Base-by-base conservation (phyloP, 768 basidiomycete genomes). In the Crassisporium funariophilum region DNA sequence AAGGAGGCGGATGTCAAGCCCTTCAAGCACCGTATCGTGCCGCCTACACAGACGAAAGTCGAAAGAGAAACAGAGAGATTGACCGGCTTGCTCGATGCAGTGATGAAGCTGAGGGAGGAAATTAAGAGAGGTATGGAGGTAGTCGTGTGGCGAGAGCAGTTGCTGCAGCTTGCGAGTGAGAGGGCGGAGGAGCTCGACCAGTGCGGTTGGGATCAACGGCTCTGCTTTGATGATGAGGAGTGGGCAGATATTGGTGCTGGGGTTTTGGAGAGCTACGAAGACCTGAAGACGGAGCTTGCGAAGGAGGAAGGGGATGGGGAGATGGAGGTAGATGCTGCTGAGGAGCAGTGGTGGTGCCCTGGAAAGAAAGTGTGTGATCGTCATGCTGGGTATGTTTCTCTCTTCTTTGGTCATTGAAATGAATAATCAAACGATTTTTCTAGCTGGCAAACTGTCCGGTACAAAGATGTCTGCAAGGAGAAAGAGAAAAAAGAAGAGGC, bases 151-250 rank as follows among this genome's bases (percentile, higher is more conserved):
- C 78, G 87, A 46, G 86, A 86, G 67, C 78, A 76, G 46, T 64
- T 91, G 21, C 68, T 88, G 12, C 76, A 81, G 46, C 73, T 88
- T 34, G 88, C 88, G 17, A 74, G 70, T n/a, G 79, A 79, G 35
- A 76, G 88, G 27, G 81, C 86, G 8, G 81, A 82, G 49, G 67
- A 70, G n/a, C 61, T 81, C 12, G 78, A 80, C 13, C 79, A 82
- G 55, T 97, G 93, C 65, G 92, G 94, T 4, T 94, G 92, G 84
- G 93, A 97, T 63, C 83, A 85, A 56, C 76, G 93, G 22, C 72
- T 97, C 17, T 87, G 87, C 49, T 84, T 86, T 60, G 85, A 85
- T n/a, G 88, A 91, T 37, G 82, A 84, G 47, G 88, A 90, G 61
- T 91, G 82, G 74, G 76, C 69, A 27, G 86, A 85, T 39, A 86